Conservation (phyloP, 257 asterid species). For the Haberlea rhodopensis region DNA sequence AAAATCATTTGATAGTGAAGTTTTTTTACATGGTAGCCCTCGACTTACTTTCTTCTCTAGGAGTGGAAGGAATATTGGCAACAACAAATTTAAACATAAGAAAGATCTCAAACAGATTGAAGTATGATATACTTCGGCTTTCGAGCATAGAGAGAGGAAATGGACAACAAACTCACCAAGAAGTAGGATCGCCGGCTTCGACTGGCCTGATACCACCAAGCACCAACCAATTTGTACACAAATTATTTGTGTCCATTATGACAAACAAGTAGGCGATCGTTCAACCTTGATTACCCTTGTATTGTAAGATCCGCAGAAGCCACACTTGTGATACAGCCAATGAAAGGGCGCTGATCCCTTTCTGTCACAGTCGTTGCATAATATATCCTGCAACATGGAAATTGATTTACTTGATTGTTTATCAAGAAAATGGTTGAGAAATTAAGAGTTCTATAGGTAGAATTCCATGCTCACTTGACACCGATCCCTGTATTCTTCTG, state of each 20-base stretch:
- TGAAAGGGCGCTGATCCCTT: constrained; percentile 81
- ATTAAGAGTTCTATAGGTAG: background rate
- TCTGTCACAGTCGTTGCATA: constrained; percentile 85
- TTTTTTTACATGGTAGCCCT: background rate
- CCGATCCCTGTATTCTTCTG: constrained; percentile 81
- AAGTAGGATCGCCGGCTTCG: background rate
- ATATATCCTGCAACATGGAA: constrained; percentile 54
- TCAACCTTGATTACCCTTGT: constrained; percentile 88
- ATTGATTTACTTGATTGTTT: background rate
- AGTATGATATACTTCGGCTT: background rate
- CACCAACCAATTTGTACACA: background rate
- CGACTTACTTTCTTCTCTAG: background rate
- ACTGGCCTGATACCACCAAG: background rate
- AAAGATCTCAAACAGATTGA: background rate
- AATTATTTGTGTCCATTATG: constrained; percentile 24
- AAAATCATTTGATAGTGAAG: too few species aligned
- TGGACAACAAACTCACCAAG: background rate
- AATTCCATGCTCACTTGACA: constrained; percentile 54
- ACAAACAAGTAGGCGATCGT: constrained; percentile 49
- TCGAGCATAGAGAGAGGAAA: background rate
- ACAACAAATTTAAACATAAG: too few species aligned
- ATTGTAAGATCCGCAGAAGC: constrained; percentile 78
- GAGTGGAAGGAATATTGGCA: background rate
- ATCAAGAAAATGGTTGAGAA: background rate
- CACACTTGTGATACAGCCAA: constrained; percentile 94